phyloP scores from a whole-genome alignment of 352 stramenopile genomes.

The Globisporangium recalcitrans region DNA sequence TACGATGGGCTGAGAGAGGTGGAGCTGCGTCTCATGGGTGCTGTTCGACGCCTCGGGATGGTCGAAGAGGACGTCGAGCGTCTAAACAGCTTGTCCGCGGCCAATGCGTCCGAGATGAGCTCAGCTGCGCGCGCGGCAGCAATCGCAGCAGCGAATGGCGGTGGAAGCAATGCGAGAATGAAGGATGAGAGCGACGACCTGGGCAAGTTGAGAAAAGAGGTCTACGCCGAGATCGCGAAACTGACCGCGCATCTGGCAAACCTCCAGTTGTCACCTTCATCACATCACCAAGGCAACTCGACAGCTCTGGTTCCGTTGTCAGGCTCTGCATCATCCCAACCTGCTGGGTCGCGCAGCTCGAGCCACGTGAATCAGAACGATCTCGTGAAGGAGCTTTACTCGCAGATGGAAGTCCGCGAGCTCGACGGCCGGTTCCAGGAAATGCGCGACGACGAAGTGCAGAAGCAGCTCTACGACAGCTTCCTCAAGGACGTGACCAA shows the following conservation, averaged over 20 bases:
- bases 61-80: slow-evolving; percentile 66
- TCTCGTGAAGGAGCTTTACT: slow-evolving; percentile 47
- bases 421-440: slow-evolving; percentile 42
- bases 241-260: slow-evolving; percentile 24
- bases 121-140: slow-evolving; percentile 2
- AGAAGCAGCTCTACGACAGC: slow-evolving; percentile 64
- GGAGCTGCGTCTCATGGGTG: slow-evolving; percentile 53
- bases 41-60: slow-evolving; percentile 43
- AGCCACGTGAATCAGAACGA: slow-evolving; percentile 30
- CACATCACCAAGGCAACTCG: slow-evolving; percentile 1
- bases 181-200: slow-evolving; percentile 30
- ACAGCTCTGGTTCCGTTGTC: slow-evolving; percentile 6
- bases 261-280: slow-evolving; percentile 17
- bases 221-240: slow-evolving; percentile 50
- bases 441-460: slow-evolving; percentile 30
- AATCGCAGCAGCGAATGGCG: background rate
- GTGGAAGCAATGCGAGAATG: background rate
- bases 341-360: slow-evolving; percentile 11
- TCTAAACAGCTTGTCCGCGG: slow-evolving; percentile 27
- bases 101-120: slow-evolving; percentile 22
- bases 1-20: slow-evolving; percentile 44
- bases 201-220: slow-evolving; percentile 40
- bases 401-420: slow-evolving; percentile 51
- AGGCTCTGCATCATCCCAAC: background rate
- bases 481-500: slow-evolving; percentile 76